These are phyloP conservation scores for Colletotrichum eremochloae DNA, from an alignment of 2,329 filamentous ascomycete species.

Conservation along the genomic window DNA sequence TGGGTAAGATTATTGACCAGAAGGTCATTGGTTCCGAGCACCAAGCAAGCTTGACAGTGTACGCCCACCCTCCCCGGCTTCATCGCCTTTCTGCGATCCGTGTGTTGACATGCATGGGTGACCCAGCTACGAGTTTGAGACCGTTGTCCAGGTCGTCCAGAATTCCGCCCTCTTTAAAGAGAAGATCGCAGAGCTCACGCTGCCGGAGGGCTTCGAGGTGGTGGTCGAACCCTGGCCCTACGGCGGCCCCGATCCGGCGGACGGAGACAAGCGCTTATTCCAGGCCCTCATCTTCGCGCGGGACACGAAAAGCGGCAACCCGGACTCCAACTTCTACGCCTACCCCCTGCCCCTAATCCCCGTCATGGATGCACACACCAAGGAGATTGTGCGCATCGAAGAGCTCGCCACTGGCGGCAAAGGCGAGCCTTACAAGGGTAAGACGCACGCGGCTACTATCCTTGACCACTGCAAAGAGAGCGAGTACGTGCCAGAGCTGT, in stretches of 20 bases:
- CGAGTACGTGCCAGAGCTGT: constrained; percentile 60
- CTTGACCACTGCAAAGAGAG: constrained; percentile 51
- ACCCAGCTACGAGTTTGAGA: constrained; percentile 52
- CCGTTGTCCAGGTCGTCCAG: constrained; percentile 49
- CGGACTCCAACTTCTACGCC: constrained; percentile 64
- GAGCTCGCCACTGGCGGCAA: constrained; percentile 52
- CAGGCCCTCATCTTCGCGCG: constrained; percentile 52
- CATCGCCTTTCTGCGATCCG: background rate
- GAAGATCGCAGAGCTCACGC: constrained; percentile 47
- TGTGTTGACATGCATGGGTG: constrained; percentile 5
- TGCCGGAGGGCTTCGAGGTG: constrained; percentile 52
- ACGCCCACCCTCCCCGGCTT: constrained; percentile 31
- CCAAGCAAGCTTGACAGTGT: constrained; percentile 51
- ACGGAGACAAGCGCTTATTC: constrained; percentile 50
- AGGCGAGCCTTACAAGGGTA: constrained; percentile 44
- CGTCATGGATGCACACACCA: constrained; percentile 52
- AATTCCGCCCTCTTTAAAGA: constrained; percentile 50
- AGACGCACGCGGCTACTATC: constrained; percentile 40
- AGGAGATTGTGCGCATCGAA: constrained; percentile 52
- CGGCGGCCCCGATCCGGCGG: constrained; percentile 48
- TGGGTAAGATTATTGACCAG: constrained; percentile 45
- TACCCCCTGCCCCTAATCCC: constrained; percentile 63
- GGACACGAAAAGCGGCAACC: constrained; percentile 48
- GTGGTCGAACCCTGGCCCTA: constrained; percentile 61
- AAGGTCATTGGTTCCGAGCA: constrained; percentile 48